Evolutionary conservation across 2,329 filamentous ascomycete species (phyloP).

Genomic region (Biscogniauxia mediterranea): DNA sequence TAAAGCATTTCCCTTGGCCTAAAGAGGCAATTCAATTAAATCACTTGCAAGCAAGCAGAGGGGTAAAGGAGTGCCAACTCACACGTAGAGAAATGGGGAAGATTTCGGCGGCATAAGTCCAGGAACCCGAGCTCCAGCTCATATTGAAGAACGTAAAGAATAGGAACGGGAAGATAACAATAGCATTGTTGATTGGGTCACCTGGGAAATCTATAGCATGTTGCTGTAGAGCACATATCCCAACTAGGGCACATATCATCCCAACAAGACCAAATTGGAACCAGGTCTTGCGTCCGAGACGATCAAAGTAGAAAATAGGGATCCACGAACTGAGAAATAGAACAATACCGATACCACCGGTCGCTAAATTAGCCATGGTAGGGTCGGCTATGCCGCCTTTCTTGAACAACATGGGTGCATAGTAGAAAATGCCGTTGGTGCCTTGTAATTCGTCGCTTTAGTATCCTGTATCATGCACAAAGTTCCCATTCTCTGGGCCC

Average conservation of each 20-base stretch:
- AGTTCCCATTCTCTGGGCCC: not conserved
- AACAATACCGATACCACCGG: constrained; percentile 29
- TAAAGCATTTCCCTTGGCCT: constrained; percentile 32
- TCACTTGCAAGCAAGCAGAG: not conserved
- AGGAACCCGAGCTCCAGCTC: constrained; percentile 32
- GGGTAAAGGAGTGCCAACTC: constrained; percentile 9
- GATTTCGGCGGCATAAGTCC: constrained; percentile 33
- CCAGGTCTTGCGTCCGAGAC: constrained; percentile 33
- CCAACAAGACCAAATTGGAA: constrained; percentile 30
- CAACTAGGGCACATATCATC: constrained; percentile 28
- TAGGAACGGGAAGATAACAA: constrained; percentile 30
- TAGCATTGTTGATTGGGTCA: constrained; percentile 26
- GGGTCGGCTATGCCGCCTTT: constrained; percentile 27
- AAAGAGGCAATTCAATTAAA: not conserved
- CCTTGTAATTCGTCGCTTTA: constrained; percentile 7
- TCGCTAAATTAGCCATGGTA: constrained; percentile 29
- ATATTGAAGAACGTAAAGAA: constrained; percentile 34
- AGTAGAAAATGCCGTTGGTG: constrained; percentile 33
- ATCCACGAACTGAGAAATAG: constrained; percentile 32
- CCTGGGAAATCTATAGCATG: constrained; percentile 27
- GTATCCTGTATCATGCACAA: not conserved
- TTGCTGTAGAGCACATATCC: constrained; percentile 28
- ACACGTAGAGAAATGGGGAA: constrained; percentile 31
- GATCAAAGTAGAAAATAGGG: constrained; percentile 32
- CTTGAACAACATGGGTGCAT: constrained; percentile 23